Conservation (phyloP, 768 basidiomycete genomes). For the Auricularia heimuer region DNA sequence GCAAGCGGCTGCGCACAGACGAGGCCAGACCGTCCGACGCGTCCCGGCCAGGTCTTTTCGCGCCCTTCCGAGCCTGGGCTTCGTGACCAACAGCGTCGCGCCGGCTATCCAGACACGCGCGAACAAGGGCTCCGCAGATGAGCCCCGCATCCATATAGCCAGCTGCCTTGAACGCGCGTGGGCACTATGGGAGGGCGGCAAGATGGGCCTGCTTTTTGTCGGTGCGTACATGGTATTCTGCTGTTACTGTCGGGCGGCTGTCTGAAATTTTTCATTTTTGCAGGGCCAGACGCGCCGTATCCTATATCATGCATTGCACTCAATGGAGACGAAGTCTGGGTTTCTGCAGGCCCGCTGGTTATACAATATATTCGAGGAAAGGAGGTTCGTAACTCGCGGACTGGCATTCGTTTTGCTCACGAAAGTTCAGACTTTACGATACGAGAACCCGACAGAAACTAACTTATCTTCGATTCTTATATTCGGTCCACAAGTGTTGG, state of each 20-base stretch:
- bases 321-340: conserved; percentile 84
- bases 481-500: conserved; percentile 74
- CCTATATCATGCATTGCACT: conserved; percentile 68
- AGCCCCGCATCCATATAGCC: conserved; percentile 72
- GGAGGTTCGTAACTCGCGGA: conserved; percentile 40
- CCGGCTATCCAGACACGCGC: conserved; percentile 80
- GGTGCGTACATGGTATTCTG: conserved; percentile 43
- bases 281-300: conserved; percentile 71
- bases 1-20: conserved; percentile 7
- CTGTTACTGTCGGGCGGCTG: too few species aligned
- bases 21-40: background rate
- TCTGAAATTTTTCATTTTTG: too few species aligned
- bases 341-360: conserved; percentile 52
- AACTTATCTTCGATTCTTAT: conserved; percentile 55
- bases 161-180: conserved; percentile 84
- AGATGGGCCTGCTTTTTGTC: conserved; percentile 87
- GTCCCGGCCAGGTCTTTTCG: conserved; percentile 45
- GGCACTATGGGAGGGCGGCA: conserved; percentile 94
- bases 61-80: conserved; percentile 94
- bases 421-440: conserved; percentile 38
- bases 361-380: conserved; percentile 84
- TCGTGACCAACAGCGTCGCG: conserved; percentile 84
- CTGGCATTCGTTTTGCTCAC: background rate
- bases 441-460: conserved; percentile 56
- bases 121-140: conserved; percentile 68